Conservation (phyloP, 768 basidiomycete genomes). For the Naganishia kalamii region DNA sequence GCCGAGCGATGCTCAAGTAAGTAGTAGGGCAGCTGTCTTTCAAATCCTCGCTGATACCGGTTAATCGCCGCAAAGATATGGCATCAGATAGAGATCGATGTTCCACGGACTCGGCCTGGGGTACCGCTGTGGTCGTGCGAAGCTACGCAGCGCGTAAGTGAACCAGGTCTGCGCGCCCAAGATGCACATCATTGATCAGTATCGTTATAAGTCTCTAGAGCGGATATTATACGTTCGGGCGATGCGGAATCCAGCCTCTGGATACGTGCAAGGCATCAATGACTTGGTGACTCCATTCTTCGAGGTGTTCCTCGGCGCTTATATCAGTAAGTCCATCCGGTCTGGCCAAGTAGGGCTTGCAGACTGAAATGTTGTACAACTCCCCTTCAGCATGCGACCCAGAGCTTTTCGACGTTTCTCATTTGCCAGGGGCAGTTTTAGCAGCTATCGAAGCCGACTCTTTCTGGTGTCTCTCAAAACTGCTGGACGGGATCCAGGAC, state of each 20-base stretch:
- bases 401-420: constrained; percentile 72
- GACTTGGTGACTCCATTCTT: constrained; percentile 97
- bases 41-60: background rate
- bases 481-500: constrained; percentile 95
- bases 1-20: constrained; percentile 68
- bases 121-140: constrained; percentile 84
- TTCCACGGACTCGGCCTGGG: constrained; percentile 88
- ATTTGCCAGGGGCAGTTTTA: constrained; percentile 64
- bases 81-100: constrained; percentile 99
- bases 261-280: constrained; percentile 99
- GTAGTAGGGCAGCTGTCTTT: background rate
- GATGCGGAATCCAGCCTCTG: constrained; percentile 94
- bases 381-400: constrained; percentile 70
- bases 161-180: background rate
- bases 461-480: constrained; percentile 94
- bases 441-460: constrained; percentile 92
- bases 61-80: constrained; percentile 59
- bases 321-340: constrained; percentile 62
- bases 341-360: background rate
- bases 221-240: constrained; percentile 98
- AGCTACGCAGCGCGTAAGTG: constrained; percentile 74
- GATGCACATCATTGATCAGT: background rate
- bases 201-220: constrained; percentile 69
- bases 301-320: constrained; percentile 89
- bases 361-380: background rate